These are phyloP conservation scores for Microthyrium microscopicum DNA, from an alignment of 2,329 filamentous ascomycete genomes.

Conservation along the genomic window DNA sequence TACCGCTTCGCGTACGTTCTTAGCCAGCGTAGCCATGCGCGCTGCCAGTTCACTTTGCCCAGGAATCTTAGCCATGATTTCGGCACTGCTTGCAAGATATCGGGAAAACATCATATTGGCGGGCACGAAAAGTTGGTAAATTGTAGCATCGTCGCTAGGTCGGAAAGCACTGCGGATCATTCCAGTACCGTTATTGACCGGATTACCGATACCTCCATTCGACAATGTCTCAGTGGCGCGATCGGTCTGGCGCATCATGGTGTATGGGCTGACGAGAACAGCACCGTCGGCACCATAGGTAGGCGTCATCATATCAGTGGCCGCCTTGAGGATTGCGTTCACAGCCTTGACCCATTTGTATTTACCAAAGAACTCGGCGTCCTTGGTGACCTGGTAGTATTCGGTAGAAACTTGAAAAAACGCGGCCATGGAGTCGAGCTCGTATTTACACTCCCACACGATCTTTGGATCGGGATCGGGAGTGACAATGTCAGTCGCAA, in stretches of 20 bases:
- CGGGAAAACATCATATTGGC: constrained; percentile 56
- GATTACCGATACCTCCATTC: constrained; percentile 37
- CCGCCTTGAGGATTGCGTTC: constrained; percentile 27
- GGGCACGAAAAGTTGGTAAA: constrained; percentile 32
- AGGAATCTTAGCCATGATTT: constrained; percentile 27
- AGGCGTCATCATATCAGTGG: constrained; percentile 28
- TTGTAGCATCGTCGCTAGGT: constrained; percentile 33
- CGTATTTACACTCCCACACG: constrained; percentile 38
- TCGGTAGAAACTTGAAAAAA: constrained; percentile 32
- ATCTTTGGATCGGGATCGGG: constrained; percentile 25
- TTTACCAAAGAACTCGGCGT: constrained; percentile 29
- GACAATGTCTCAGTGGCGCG: constrained; percentile 30
- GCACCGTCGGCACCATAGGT: constrained; percentile 31
- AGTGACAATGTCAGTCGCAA: constrained; percentile 24
- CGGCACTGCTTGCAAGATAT: constrained; percentile 37
- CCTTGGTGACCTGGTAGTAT: constrained; percentile 33
- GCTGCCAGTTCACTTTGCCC: constrained; percentile 34
- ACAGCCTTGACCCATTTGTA: constrained; percentile 31
- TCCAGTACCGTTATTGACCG: constrained; percentile 30
- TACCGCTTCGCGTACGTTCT: constrained; percentile 27
- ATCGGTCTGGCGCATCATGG: constrained; percentile 25
- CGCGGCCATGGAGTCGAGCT: constrained; percentile 34
- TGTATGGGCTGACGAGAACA: constrained; percentile 28
- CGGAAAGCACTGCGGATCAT: constrained; percentile 33
- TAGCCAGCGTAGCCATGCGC: constrained; percentile 40